phyloP scores from a whole-genome alignment of 305 asterid species.

The Solanum hybrid region DNA sequence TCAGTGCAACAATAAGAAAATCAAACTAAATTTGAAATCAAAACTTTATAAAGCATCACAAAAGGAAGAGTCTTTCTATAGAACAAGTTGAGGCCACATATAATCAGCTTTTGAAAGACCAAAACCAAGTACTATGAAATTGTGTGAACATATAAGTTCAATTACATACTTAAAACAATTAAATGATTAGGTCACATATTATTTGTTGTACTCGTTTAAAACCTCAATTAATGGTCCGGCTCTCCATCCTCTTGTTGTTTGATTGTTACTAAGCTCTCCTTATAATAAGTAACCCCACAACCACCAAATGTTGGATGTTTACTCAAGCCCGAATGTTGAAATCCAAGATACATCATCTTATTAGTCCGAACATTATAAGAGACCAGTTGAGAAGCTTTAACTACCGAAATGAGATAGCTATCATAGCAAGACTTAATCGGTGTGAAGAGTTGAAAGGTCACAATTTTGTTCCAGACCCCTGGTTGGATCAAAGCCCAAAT shows the following conservation, averaged over 20 bases:
- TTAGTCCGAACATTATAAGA: background rate
- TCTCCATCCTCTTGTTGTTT: background rate
- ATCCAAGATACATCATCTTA: background rate
- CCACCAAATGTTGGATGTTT: background rate
- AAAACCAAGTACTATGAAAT: background rate
- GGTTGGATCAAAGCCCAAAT: background rate
- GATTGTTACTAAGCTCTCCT: background rate
- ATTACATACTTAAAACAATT: background rate
- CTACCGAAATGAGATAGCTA: background rate
- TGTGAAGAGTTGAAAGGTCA: background rate
- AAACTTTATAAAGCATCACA: background rate
- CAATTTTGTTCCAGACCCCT: background rate
- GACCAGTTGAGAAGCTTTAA: background rate
- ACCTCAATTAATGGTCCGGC: background rate
- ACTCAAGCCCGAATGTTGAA: background rate
- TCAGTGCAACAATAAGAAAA: background rate
- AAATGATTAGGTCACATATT: background rate
- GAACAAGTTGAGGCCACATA: background rate
- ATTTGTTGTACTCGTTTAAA: background rate
- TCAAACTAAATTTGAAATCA: background rate
- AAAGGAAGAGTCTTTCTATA: background rate
- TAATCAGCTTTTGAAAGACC: background rate
- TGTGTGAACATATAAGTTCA: background rate
- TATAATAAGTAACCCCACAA: background rate
- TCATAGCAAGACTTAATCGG: background rate